Conservation (phyloP, 208 protist genomes). For the Phytomonas sp. region DNA sequence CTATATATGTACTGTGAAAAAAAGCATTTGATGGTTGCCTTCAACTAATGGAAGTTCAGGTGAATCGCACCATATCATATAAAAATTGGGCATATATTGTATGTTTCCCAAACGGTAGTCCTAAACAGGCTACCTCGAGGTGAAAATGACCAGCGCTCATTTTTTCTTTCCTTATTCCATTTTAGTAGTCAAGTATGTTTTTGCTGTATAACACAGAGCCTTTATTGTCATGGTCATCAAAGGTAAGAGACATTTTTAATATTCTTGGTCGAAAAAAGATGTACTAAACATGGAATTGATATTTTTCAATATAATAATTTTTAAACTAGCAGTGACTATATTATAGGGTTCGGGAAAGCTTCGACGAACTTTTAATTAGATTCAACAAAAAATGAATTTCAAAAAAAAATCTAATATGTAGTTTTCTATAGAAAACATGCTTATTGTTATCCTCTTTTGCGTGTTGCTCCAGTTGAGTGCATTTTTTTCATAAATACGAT, state of each 20-base stretch:
- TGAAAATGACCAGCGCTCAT: not conserved
- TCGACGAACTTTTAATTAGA: not conserved
- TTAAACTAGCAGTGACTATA: not conserved
- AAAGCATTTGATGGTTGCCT: not conserved
- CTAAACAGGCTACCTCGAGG: not conserved
- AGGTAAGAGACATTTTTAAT: not conserved
- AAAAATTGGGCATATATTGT: not conserved
- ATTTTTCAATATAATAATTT: not conserved
- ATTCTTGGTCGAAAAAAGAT: not conserved
- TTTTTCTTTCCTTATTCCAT: not conserved
- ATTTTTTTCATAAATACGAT: not conserved
- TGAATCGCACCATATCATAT: not conserved
- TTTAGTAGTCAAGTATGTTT: not conserved
- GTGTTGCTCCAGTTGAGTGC: not conserved
- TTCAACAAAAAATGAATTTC: not conserved
- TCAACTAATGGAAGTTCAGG: not conserved
- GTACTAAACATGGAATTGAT: not conserved
- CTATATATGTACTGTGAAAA: not conserved
- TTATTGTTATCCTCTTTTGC: not conserved
- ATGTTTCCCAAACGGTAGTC: not conserved
- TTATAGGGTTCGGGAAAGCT: not conserved
- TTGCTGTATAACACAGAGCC: not conserved
- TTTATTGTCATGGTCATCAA: not conserved
- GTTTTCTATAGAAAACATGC: not conserved
- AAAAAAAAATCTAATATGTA: not conserved